Conservation (phyloP, 2,329 filamentous ascomycete genomes). For the Sphaerulina vaccinii region DNA sequence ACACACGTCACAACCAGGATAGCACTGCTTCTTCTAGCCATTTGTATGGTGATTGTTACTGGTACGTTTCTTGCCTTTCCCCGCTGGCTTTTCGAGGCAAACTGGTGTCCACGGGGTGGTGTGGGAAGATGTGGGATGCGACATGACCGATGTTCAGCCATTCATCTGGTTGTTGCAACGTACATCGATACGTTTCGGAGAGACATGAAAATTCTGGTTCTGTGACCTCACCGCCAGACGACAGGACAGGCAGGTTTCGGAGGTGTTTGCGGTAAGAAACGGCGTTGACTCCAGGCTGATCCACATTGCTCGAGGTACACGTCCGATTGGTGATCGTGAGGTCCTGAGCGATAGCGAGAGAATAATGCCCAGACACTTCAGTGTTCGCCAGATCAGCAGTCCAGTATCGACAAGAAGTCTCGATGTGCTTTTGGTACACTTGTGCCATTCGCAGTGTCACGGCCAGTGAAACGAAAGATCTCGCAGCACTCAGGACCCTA, state of each 20-base stretch:
- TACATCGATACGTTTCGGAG: not conserved
- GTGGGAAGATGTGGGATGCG: constrained; percentile 1
- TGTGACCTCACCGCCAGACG: not conserved
- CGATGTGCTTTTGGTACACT: not conserved
- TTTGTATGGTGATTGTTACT: constrained; percentile 3
- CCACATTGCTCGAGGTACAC: not conserved
- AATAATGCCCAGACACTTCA: not conserved
- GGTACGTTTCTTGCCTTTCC: not conserved
- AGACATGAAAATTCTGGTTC: not conserved
- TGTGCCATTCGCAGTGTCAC: not conserved
- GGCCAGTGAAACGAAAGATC: constrained; percentile 4
- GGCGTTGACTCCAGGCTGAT: not conserved
- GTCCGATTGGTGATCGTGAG: not conserved
- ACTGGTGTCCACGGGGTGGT: not conserved
- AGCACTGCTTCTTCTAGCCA: constrained; percentile 6
- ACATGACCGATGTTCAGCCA: not conserved
- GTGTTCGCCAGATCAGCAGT: not conserved
- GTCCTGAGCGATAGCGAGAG: not conserved
- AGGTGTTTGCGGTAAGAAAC: not conserved
- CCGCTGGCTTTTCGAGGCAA: not conserved
- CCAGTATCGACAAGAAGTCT: not conserved
- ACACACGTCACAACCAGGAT: constrained; percentile 10
- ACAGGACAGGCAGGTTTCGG: not conserved
- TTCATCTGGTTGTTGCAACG: not conserved
- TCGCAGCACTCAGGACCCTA: not conserved